phyloP scores from a whole-genome alignment of 2,329 filamentous ascomycete genomes.

The Epichloe gansuensis region DNA sequence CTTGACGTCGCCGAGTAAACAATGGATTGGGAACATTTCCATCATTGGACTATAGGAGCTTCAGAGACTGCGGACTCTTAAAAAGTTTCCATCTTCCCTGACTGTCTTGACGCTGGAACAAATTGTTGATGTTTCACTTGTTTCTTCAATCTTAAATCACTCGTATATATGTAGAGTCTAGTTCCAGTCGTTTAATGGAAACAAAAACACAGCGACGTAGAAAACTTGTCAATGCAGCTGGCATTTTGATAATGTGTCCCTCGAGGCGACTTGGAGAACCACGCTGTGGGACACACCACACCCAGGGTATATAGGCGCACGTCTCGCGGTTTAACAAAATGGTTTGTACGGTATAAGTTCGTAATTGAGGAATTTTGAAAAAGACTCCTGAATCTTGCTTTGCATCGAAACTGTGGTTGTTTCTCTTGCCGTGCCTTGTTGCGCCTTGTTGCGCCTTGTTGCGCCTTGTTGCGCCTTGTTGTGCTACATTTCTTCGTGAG shows the following conservation, averaged over 20 bases:
- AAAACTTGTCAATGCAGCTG: constrained; percentile 4
- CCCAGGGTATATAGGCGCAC: constrained; percentile 3
- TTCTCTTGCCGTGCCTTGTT: neutral
- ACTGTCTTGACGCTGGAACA: constrained; percentile 8
- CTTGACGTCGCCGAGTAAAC: constrained; percentile 79
- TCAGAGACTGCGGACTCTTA: constrained; percentile 5
- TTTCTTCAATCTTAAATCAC: constrained; percentile 1
- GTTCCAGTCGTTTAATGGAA: constrained; percentile 11
- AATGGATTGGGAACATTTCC: neutral
- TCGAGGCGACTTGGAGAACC: constrained; percentile 1
- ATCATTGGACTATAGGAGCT: neutral
- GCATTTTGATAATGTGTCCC: constrained; percentile 1
- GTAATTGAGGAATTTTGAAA: neutral
- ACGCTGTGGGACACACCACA: neutral
- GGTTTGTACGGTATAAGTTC: constrained; percentile 7
- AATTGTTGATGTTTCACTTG: neutral
- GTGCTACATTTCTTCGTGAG: too few species aligned
- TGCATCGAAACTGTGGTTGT: neutral
- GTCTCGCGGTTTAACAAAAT: constrained; percentile 3
- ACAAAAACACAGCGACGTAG: constrained; percentile 14
- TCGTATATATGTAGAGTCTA: constrained; percentile 10
- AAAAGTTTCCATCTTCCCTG: constrained; percentile 7
- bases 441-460: too few species aligned
- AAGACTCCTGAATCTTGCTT: neutral
- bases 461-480: too few species aligned